Conservation (phyloP, 2,329 filamentous ascomycete species). For the Penicillium crustosum region DNA sequence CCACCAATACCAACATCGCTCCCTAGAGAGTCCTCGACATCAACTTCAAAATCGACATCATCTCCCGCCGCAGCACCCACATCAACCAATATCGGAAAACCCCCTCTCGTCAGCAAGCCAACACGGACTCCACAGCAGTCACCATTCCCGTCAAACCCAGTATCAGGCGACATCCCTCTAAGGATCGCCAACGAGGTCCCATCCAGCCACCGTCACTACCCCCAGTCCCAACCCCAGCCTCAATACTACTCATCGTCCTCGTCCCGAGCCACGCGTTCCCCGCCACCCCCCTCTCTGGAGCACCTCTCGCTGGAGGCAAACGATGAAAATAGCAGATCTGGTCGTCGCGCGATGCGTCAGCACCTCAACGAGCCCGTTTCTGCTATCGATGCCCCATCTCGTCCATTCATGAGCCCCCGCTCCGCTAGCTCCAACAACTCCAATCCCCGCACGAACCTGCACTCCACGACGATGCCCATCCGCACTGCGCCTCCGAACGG, state of each 20-base stretch:
- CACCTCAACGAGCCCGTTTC: slow-evolving; percentile 38
- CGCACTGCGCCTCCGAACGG: slow-evolving; percentile 61
- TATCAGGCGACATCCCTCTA: slow-evolving; percentile 67
- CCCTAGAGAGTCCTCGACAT: slow-evolving; percentile 46
- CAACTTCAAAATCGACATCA: slow-evolving; percentile 52
- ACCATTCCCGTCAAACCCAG: slow-evolving; percentile 20
- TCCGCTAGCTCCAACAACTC: slow-evolving; percentile 41
- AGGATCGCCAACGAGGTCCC: slow-evolving; percentile 39
- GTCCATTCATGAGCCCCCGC: slow-evolving; percentile 40
- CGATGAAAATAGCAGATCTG: slow-evolving; percentile 28
- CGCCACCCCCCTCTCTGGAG: slow-evolving; percentile 43
- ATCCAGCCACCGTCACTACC: slow-evolving; percentile 14
- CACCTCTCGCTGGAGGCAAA: slow-evolving; percentile 47
- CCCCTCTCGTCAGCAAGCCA: slow-evolving; percentile 35
- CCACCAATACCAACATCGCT: slow-evolving; percentile 78
- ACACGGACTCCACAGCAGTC: slow-evolving; percentile 19
- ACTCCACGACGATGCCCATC: slow-evolving; percentile 64
- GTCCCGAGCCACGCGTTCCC: slow-evolving; percentile 31
- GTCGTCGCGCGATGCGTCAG: slow-evolving; percentile 31
- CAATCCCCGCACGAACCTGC: slow-evolving; percentile 36
- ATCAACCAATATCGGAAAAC: slow-evolving; percentile 39
- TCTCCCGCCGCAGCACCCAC: slow-evolving; percentile 14
- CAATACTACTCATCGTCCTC: slow-evolving; percentile 25
- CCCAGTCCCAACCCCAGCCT: slow-evolving; percentile 24
- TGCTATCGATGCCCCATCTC: slow-evolving; percentile 39